These are phyloP conservation scores for Erodium texanum DNA, from an alignment of 441 rosid species.

Conservation along the genomic window DNA sequence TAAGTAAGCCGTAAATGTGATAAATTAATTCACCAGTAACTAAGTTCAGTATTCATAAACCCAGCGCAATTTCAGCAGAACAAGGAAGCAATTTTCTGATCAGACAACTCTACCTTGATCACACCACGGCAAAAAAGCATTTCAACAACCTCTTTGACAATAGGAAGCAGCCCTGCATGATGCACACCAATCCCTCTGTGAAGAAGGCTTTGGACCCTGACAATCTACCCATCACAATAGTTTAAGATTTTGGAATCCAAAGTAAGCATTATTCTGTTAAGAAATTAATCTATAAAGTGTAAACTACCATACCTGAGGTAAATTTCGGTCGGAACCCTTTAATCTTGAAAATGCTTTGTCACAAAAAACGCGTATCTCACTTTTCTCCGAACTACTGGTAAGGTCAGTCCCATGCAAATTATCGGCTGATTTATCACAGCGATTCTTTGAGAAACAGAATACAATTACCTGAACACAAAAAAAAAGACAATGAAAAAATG, in stretches of 20 bases:
- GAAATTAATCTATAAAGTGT: conserved; percentile 10
- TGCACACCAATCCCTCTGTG: conserved; percentile 90
- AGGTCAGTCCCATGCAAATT: conserved; percentile 64
- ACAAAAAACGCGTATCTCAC: conserved; percentile 82
- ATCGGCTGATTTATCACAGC: conserved; percentile 88
- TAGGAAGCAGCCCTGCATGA: conserved; percentile 99
- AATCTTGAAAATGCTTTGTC: conserved; percentile 93
- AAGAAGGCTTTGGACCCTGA: conserved; percentile 85
- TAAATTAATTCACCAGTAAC: conserved; percentile 7
- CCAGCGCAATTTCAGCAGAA: conserved; percentile 2
- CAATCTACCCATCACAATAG: conserved; percentile 50
- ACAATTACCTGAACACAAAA: conserved; percentile 53
- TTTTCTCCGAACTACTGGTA: conserved; percentile 78
- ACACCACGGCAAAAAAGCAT: conserved; percentile 99
- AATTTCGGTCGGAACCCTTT: conserved; percentile 90
- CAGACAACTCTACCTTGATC: conserved; percentile 56
- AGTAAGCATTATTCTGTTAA: conserved; percentile 5
- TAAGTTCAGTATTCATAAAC: conserved; percentile 4
- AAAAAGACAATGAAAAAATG: neutral
- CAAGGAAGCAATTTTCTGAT: neutral
- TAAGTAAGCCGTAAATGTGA: conserved; percentile 10
- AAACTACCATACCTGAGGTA: conserved; percentile 75
- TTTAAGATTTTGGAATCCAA: conserved; percentile 14
- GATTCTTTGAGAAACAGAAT: conserved; percentile 95
- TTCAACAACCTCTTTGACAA: conserved; percentile 97